Base-by-base conservation (phyloP, 176 grass and related monocot genomes). In the Cymbopogon citratus region DNA sequence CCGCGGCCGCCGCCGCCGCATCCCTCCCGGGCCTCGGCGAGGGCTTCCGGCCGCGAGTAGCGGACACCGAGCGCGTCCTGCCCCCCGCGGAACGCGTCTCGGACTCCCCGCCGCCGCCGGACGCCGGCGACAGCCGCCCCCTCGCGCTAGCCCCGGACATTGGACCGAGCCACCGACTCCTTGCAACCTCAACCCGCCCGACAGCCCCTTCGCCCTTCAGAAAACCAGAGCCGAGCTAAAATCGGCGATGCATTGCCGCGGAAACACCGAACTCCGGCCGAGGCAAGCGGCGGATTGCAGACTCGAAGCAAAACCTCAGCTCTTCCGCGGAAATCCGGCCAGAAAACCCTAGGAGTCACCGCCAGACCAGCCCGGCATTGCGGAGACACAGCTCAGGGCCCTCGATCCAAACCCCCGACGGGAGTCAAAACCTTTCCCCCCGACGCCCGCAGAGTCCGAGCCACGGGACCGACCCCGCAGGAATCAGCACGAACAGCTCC, bases 31-130 rank as follows among this genome's bases (percentile, higher is more conserved):
- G 74, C 79, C 88, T 86, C 12, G 88, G 88, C 0, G 84, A 90
- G 26, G 88, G 48, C 80, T 90, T 90, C 84, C 88, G 73, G 6
- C 88, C 88, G n/a, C 88, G 31, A 60, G 83, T 81, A 18, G 88
- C 88, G 1, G 88, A 90, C 74, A 90, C 88, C 2, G 88, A 90
- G 48, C 79, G 84, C 36, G 84, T 74, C 74, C 88, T 83, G 79
- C 48, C 74, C 68, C 79, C 83, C 12, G 28, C 73, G 21, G 88
- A 73, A 59, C 88, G 74, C 61, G 74, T 79, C 28, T 90, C 88
- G 0, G 84, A 74, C 61, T 90, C 88, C 14, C 88, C 79, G 6
- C 79, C 74, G 2, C 88, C 79, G 6, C 79, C 68, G 0, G 84
- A 79, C 14, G 83, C 83, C 29, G 88, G 79, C 13, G 84, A 86